Base-by-base conservation (phyloP, 306 rosid species). In the Datisca glomerata region DNA sequence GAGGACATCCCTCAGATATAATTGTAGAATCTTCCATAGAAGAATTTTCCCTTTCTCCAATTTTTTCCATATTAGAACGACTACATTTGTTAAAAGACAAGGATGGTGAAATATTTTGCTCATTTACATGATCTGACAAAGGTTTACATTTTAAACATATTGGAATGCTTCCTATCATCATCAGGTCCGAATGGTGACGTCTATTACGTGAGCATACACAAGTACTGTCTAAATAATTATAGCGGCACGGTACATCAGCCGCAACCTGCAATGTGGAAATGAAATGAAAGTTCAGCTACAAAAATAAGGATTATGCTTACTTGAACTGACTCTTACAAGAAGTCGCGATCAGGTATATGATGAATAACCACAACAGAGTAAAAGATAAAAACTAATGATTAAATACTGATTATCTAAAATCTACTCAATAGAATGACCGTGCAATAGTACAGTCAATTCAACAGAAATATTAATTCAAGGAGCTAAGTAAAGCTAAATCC, bases 101-200 rank as follows among this genome's bases (percentile, higher is more conserved):
- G 2, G 24, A 27, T 20, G 18, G 23, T 17, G 12, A 25, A 24
- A 47, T 24, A 18, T 19, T n/a, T 9, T 11, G 25, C 32, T n/a
- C 29, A 53, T 8, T 3, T 18, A 4, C n/a, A 16, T 4, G 1
- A 38, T 38, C 10, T 14, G 43, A 18, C 17, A 4, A 16, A n/a
- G 15, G 28, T 23, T 28, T 40, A 3, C 18, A 3, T 24, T 16
- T 60, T 34, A 44, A 40, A 19, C 6, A 3, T 32, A 52, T 36
- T 12, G 20, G 43, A 23, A 60, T 1, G 0, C 21, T 29, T 32
- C 75, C 70, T 1, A 47, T 42, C 57, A 2, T 22, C 18, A 56
- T 27, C 24, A 15, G 21, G 11, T 23, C 14, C 14, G 43, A 33
- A 24, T 7, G 13, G 21, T 19, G 8, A 31, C 31, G 21, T 62